Base-by-base conservation (phyloP, 768 basidiomycete species). In the Clitopilus hobsonii region DNA sequence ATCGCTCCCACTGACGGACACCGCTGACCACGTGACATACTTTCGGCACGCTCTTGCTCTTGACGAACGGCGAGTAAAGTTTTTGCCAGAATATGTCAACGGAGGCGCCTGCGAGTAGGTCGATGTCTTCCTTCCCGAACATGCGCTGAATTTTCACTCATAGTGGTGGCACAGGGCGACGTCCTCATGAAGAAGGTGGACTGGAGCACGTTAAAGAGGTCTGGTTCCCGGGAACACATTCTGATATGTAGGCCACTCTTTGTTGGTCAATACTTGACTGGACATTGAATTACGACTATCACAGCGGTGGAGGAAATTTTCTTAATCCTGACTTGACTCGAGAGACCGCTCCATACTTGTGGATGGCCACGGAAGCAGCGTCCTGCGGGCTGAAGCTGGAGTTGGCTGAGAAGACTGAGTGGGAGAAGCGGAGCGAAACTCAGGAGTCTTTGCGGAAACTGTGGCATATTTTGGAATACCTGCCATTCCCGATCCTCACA, bases 21-120 rank as follows among this genome's bases (percentile, higher is more conserved):
- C 59, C 0, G 63, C 63, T 61, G 25, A 50, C 1, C 68, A 70
- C 32, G 60, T 71, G 13, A 69, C 68, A 28, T 65, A 59, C 49
- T 69, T 72, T 49, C 67, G 71, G 5, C 71, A 72, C 61, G 70
- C 71, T 3, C 64, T 72, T 3, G 69, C 71, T 8, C 59, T 72
- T 10, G 71, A 72, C 36, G 71, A 72, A 49, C 65, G 68, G n/a
- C 58, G 71, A 5, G 71, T 71, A n/a, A 72, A 72, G 52, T 72
- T 70, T 51, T 51, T 69, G n/a, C 71, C 71, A 0, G 68, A 70
- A 53, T 71, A 62, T 50, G 57, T 51, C 38, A 23, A 56, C 52
- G 54, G 64, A 30, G 50, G 65, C 10, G 49, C 10, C 29, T n/a
- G 4, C 18, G 29, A 10, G 20, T 24, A 24, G 49, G 22, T 26